Base-by-base conservation (phyloP, 1,284 basidiomycete genomes). In the Austroboletus niveus region DNA sequence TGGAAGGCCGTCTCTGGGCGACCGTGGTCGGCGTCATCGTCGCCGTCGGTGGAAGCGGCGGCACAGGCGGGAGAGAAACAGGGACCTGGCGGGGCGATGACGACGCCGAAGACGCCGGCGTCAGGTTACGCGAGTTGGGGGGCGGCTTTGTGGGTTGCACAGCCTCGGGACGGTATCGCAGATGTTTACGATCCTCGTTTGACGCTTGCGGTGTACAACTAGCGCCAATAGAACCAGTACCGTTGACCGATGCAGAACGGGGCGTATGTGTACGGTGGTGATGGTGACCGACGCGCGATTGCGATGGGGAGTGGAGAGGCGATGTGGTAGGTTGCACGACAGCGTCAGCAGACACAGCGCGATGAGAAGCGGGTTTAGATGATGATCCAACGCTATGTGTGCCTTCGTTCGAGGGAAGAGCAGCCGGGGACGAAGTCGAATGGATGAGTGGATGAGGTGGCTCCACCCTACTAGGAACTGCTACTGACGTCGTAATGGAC, bases 51-150 rank as follows among this genome's bases (percentile, higher is more conserved):
- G 75, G 69, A 34, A 72, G 69, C 6, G 71, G 53, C 7, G 55
- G 68, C 0, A 72, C 73, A 22, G 72, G 64, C 1, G 82, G 81
- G 0, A 85, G 69, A 0, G 72, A 57, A 5, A 63, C 59, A 10
- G 75, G 63, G 0, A 70, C 49, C 45, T 77, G 76, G 14, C 74
- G 76, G 0, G 85, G 85, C 8, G 85, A 87, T 0, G 84, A 79
- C 0, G 81, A 72, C 8, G 76, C 75, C 0, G 84, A 86, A 0
- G 85, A 86, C 0, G 70, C 62, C 1, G 81, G 81, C 0, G 79
- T 81, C 45, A 73, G 65, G 47, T 67, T 74, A 29, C 75, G 75
- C 11, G 59, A 62, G 47, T 69, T 71, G 24, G 69, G 59, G 0
- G 62, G 61, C 5, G 68, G 68, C 20, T 62, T 70, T 38, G 60